phyloP scores from a whole-genome alignment of 805 yeast genomes.

The Suhomyces sp. region DNA sequence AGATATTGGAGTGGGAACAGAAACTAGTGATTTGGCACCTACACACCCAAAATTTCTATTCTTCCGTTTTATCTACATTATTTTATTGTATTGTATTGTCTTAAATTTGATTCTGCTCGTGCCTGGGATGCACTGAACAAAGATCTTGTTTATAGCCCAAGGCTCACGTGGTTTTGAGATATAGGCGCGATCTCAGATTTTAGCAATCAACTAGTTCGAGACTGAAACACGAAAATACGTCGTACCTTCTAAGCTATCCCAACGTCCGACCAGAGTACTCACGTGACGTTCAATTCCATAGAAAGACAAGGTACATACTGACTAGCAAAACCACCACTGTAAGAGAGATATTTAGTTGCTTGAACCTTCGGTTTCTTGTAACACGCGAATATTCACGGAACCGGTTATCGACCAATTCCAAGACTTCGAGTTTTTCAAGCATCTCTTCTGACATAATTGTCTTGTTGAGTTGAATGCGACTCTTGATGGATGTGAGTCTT shows the following conservation, averaged over 20 bases:
- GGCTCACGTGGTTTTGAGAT: background rate
- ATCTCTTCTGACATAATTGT: conserved; percentile 23
- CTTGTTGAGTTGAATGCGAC: conserved; percentile 24
- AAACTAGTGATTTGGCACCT: background rate
- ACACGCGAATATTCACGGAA: conserved; percentile 26
- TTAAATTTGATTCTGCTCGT: background rate
- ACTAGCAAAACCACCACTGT: conserved; percentile 16
- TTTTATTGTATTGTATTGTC: background rate
- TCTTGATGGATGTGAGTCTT: conserved; percentile 23
- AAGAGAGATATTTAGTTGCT: conserved; percentile 22
- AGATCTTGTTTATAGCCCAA: background rate
- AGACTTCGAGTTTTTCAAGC: conserved; percentile 24
- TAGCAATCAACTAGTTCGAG: background rate
- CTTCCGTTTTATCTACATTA: background rate
- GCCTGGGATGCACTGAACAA: background rate
- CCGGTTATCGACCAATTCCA: conserved; percentile 29
- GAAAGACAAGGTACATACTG: conserved; percentile 13
- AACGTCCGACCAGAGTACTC: background rate
- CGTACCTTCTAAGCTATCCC: background rate
- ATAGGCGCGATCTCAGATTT: background rate
- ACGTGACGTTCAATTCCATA: background rate
- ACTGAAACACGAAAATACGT: background rate
- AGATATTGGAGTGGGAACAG: background rate
- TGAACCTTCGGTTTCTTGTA: conserved; percentile 25
- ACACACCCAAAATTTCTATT: background rate